Conservation (phyloP, 148 eudicot genomes). For the Polygonum maritimum region DNA sequence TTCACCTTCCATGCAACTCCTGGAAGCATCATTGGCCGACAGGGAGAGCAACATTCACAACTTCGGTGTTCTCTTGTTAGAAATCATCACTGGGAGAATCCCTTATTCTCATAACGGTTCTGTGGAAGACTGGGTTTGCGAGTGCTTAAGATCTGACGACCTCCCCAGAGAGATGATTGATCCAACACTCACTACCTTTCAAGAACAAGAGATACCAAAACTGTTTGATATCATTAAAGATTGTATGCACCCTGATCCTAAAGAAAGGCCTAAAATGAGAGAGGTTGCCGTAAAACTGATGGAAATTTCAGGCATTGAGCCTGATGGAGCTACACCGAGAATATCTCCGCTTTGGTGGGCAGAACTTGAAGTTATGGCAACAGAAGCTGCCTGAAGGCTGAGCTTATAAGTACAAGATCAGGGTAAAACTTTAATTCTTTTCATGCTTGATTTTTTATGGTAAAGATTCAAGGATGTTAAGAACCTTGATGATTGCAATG, state of each 20-base stretch:
- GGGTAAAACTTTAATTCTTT: conserved; percentile 8
- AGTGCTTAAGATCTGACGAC: conserved; percentile 27
- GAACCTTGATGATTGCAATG: neutral
- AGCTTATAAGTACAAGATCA: neutral
- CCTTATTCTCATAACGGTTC: conserved; percentile 42
- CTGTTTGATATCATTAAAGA: conserved; percentile 37
- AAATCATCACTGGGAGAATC: conserved; percentile 64
- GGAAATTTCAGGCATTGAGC: conserved; percentile 51
- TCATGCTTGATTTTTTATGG: neutral
- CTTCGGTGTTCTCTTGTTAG: conserved; percentile 71
- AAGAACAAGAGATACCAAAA: conserved; percentile 37
- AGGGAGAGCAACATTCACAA: conserved; percentile 51
- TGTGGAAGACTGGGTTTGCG: conserved; percentile 47
- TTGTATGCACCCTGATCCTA: conserved; percentile 50
- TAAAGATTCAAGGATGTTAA: neutral
- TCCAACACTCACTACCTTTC: conserved; percentile 40
- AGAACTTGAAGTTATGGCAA: conserved; percentile 69
- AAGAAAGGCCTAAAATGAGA: conserved; percentile 54
- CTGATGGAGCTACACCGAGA: conserved; percentile 65
- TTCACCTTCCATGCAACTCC: conserved; percentile 41
- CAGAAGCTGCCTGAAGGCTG: conserved; percentile 25
- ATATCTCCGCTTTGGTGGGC: conserved; percentile 94
- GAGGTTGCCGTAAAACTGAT: conserved; percentile 42
- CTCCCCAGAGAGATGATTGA: conserved; percentile 50
- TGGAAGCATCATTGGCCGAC: conserved; percentile 34